These are phyloP conservation scores for Mortierella sp. DNA, from an alignment of 371 early-diverging fungal genomes.

Conservation along the genomic window DNA sequence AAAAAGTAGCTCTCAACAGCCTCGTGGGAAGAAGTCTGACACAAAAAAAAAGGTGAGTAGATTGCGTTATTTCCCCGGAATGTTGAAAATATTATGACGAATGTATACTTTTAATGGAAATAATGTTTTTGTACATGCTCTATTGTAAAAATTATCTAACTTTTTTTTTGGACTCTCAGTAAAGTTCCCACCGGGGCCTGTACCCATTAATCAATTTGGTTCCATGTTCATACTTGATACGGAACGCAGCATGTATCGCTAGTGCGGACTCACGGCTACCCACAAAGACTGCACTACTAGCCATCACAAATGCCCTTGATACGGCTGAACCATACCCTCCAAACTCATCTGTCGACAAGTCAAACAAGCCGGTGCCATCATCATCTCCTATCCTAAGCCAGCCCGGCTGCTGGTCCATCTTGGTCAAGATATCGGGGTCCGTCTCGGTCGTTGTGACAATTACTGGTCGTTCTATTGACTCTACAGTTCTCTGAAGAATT, in stretches of 20 bases:
- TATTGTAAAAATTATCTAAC: background rate
- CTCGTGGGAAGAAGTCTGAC: background rate
- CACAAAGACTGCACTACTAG: slow-evolving; percentile 47
- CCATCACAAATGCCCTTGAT: slow-evolving; percentile 25
- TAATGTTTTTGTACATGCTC: background rate
- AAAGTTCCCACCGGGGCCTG: slow-evolving; percentile 42
- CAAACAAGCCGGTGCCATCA: slow-evolving; percentile 34
- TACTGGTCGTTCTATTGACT: slow-evolving; percentile 19
- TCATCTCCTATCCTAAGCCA: slow-evolving; percentile 32
- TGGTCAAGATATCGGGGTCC: slow-evolving; percentile 23
- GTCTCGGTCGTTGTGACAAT: slow-evolving; percentile 50
- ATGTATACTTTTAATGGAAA: background rate
- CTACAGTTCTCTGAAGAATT: slow-evolving; percentile 30
- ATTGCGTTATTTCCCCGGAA: background rate
- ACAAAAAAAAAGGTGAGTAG: no score
- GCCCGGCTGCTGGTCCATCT: slow-evolving; percentile 39
- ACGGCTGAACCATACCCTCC: slow-evolving; percentile 38
- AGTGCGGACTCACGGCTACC: slow-evolving; percentile 25
- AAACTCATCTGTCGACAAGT: slow-evolving; percentile 11
- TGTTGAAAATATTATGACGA: background rate
- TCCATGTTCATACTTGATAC: slow-evolving; percentile 31
- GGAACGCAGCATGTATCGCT: slow-evolving; percentile 29
- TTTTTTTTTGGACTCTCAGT: slow-evolving; percentile 10
- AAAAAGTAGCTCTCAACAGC: no score
- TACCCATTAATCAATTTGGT: background rate